These are phyloP conservation scores for Podaxis sp. DNA, from an alignment of 768 basidiomycete species.

Conservation along the genomic window DNA sequence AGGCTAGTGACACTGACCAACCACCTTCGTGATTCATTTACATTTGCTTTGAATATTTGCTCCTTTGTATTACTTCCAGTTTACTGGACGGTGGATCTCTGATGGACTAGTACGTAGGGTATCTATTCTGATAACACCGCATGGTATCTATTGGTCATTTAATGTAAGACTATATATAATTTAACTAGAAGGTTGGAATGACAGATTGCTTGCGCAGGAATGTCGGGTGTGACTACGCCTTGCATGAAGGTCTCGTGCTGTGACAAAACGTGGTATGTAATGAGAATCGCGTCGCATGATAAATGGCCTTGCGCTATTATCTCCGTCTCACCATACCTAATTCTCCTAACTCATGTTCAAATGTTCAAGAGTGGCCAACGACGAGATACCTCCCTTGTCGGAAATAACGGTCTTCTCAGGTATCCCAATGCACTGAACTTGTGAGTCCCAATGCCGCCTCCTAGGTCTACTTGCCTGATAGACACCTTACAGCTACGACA, in stretches of 20 bases:
- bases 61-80: not conserved
- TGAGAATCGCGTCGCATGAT: not conserved
- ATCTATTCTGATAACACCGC: conserved; percentile 1
- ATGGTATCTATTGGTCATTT: not conserved
- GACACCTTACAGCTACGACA: conserved; percentile 64
- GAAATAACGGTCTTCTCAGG: conserved; percentile 29
- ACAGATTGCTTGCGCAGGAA: not conserved
- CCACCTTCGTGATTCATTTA: not conserved
- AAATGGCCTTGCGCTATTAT: not conserved
- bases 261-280: conserved; percentile 7
- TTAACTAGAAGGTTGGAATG: not conserved
- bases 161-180: conserved; percentile 7
- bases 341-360: conserved; percentile 29
- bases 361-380: conserved; percentile 36
- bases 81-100: not conserved
- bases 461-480: not conserved
- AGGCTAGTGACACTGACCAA: conserved; percentile 9
- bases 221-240: not conserved
- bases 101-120: not conserved
- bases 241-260: conserved; percentile 5
- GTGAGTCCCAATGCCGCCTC: conserved; percentile 35
- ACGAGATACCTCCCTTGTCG: conserved; percentile 24
- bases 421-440: conserved; percentile 79
- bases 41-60: not conserved
- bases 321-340: not conserved